A percentile compares a stretch with the other conserved stretches of the same genome.
Conservation (phyloP, 495 filamentous ascomycete genomes). For the Trichoderma virens region DNA sequence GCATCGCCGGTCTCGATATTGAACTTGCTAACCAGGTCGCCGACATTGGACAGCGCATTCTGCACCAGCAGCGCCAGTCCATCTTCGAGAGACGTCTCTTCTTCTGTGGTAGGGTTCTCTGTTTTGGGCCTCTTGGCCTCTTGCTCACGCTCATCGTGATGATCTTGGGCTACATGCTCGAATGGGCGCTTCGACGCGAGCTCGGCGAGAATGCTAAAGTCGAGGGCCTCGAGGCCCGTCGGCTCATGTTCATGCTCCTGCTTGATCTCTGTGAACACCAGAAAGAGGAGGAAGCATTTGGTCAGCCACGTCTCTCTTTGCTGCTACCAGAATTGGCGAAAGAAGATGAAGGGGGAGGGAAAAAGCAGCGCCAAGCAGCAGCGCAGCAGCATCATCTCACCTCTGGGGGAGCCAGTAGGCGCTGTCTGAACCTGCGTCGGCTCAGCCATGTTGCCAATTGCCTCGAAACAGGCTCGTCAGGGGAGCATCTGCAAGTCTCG, state of each 20-base stretch:
- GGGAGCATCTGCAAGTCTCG: conserved; percentile 5
- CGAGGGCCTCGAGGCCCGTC: conserved; percentile 4
- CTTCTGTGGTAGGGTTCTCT: neutral
- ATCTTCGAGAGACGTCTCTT: neutral
- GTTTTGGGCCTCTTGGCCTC: conserved; percentile 9
- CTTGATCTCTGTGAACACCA: neutral
- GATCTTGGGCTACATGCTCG: neutral
- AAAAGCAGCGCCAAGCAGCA: neutral
- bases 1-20: neutral
- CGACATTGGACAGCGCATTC: conserved; percentile 8
- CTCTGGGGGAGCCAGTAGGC: neutral
- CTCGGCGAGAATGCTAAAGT: conserved; percentile 9
- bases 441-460: conserved; percentile 11
- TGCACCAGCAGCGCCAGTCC: conserved; percentile 7
- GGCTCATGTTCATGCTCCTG: conserved; percentile 3
- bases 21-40: neutral
- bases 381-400: neutral
- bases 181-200: conserved; percentile 9
- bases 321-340: neutral
- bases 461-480: conserved; percentile 9
- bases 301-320: neutral
- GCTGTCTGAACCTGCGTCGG: conserved; percentile 7
- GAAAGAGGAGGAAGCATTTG: neutral
- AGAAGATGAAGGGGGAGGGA: no score
- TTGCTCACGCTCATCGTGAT: neutral